Evolutionary conservation across 169 alveolate species (phyloP), one percentile per base, ranked within the genome.

Genomic region (Plasmodium cynomolgi): DNA sequence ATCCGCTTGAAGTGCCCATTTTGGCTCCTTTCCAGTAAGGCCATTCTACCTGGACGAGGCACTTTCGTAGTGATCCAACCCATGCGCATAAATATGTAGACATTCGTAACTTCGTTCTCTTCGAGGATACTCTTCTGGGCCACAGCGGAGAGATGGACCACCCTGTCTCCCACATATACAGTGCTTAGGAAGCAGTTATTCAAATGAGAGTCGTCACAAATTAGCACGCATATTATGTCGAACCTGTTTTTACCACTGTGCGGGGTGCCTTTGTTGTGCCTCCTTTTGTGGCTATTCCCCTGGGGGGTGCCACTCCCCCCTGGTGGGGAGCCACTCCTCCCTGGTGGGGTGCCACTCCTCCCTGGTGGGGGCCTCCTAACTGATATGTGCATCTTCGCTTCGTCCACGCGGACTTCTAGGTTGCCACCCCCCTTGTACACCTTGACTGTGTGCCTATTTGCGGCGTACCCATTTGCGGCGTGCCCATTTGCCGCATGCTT

Each of bases 161-260:
- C 37, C 11, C 79, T 13, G 20, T 71, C 84, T 20, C 73, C 26
- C 7, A 84, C 54, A 84, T 84, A 71, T 29, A 56, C 50, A 23
- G 31, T 84, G 9, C 84, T 41, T 17, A 84, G 37, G 75, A 84
- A 84, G 37, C 83, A 84, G 39, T 84, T 84, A 84, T 84, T 84
- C 11, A 39, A 20, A 44, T 84, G 31, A 6, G 73, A 1, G n/a
- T 84, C 83, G 20, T 84, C 92, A 72, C 84, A 84, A 72, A 84
- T 44, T 72, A 37, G 83, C n/a, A 84, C 9, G 15, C 23, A 23
- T 26, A 84, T 84, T 41, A 34, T 50, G 44, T 23, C 23, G 13
- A 81, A 47, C 7, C 29, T 41, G 31, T 81, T 54, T 29, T 81
- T 81, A 13, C 62, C 23, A 17, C 37, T 82, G 72, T 23, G 62